Conservation (phyloP, 257 asterid genomes). For the Plectranthus barbatus region DNA sequence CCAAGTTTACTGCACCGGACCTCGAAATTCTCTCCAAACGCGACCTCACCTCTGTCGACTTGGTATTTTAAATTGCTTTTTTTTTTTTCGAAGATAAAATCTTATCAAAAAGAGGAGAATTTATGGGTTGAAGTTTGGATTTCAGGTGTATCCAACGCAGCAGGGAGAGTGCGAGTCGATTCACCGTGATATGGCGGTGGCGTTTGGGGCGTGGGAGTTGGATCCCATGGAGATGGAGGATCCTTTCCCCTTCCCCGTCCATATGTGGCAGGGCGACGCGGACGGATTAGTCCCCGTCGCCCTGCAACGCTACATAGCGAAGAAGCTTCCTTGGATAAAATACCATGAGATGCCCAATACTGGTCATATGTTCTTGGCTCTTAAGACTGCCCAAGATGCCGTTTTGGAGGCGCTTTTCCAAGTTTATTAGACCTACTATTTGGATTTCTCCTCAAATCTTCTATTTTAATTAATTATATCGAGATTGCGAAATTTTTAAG, state of each 20-base stretch:
- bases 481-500: no score
- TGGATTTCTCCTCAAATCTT: no score
- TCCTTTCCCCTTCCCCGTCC: neutral
- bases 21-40: constrained; percentile 26
- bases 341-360: constrained; percentile 11
- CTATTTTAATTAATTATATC: no score
- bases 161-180: constrained; percentile 9
- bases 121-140: neutral
- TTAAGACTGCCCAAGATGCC: constrained; percentile 1
- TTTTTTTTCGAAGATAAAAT: no score
- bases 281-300: constrained; percentile 9
- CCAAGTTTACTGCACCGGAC: constrained; percentile 42
- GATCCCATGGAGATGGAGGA: constrained; percentile 11
- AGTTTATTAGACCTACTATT: no score
- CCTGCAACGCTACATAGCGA: constrained; percentile 9
- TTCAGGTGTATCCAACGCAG: constrained; percentile 1
- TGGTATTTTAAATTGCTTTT: constrained; percentile 24
- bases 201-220: constrained; percentile 8
- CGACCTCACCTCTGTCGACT: neutral
- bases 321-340: constrained; percentile 15
- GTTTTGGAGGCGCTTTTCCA: neutral
- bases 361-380: constrained; percentile 16
- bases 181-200: constrained; percentile 14
- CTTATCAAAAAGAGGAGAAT: no score
- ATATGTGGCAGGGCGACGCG: constrained; percentile 11